These are phyloP conservation scores for Chaetomiaceae sp. DNA, from an alignment of 2,329 filamentous ascomycete genomes.

Conservation along the genomic window DNA sequence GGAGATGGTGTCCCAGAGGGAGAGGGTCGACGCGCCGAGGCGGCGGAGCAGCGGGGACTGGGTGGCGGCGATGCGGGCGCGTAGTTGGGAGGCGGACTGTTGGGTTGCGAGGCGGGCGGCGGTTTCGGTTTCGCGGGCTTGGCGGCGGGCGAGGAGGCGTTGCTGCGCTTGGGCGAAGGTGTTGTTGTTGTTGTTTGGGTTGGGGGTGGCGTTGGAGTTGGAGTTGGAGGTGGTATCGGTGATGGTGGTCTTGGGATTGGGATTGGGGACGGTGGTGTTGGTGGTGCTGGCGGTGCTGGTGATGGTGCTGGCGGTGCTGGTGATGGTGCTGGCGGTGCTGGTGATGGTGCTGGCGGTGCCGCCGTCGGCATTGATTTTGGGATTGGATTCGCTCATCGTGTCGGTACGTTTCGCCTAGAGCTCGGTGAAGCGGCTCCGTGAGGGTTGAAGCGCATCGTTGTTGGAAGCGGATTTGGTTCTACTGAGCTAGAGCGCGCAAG, in stretches of 20 bases:
- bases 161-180: constrained; percentile 84
- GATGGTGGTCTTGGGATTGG: not conserved
- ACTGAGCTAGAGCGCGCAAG: not conserved
- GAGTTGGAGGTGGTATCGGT: not conserved
- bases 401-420: not conserved
- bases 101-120: constrained; percentile 51
- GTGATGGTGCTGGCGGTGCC: not conserved
- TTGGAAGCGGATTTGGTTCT: not conserved
- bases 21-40: constrained; percentile 52
- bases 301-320: not conserved
- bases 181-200: constrained; percentile 14
- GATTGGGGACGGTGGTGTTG: not conserved
- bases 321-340: no score
- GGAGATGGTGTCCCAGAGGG: constrained; percentile 65
- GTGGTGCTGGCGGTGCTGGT: no score
- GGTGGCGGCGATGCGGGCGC: constrained; percentile 47
- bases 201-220: not conserved
- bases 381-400: constrained; percentile 17
- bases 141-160: constrained; percentile 76
- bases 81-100: constrained; percentile 35
- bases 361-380: not conserved
- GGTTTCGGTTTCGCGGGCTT: constrained; percentile 65
- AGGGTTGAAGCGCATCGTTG: constrained; percentile 6
- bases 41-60: constrained; percentile 52
- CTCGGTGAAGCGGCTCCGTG: not conserved